A percentile compares a stretch with the other conserved stretches of the same genome.
Conservation (phyloP, 2,329 filamentous ascomycete genomes). For the Aspergillus luchuensis region DNA sequence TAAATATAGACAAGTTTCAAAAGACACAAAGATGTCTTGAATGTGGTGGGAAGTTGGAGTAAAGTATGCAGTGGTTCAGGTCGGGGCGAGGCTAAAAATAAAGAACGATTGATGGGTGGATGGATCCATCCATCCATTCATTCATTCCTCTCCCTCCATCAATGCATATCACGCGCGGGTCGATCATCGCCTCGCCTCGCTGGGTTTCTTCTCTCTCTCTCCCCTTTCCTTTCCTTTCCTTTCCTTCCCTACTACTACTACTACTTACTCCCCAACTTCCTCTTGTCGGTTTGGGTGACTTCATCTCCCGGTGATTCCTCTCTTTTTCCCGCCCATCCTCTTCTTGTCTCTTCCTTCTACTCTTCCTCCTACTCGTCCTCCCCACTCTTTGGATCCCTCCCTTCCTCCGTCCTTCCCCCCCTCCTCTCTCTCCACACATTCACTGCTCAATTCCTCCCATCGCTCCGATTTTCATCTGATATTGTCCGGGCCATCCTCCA, state of each 20-base stretch:
- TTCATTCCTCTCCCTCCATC: background rate
- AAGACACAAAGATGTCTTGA: too few relatives aligned
- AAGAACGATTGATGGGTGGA: background rate
- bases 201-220: background rate
- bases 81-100: slow-evolving; percentile 23
- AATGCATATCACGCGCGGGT: slow-evolving; percentile 4
- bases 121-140: background rate
- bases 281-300: too few relatives aligned
- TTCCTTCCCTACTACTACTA: too few relatives aligned
- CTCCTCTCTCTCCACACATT: slow-evolving; percentile 10
- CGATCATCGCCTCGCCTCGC: background rate
- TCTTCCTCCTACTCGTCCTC: background rate
- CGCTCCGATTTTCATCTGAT: background rate
- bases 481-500: background rate
- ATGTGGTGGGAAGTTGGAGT: background rate
- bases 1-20: too few relatives aligned
- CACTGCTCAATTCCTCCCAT: slow-evolving; percentile 8
- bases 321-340: background rate
- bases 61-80: slow-evolving; percentile 14
- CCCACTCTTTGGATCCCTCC: background rate
- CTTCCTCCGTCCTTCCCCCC: background rate
- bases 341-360: background rate
- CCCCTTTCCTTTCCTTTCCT: background rate
- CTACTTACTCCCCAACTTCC: too few relatives aligned
- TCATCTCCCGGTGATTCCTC: too few relatives aligned